Conservation (phyloP, 106 monocot genomes). For the Dioscorea dumetorum region DNA sequence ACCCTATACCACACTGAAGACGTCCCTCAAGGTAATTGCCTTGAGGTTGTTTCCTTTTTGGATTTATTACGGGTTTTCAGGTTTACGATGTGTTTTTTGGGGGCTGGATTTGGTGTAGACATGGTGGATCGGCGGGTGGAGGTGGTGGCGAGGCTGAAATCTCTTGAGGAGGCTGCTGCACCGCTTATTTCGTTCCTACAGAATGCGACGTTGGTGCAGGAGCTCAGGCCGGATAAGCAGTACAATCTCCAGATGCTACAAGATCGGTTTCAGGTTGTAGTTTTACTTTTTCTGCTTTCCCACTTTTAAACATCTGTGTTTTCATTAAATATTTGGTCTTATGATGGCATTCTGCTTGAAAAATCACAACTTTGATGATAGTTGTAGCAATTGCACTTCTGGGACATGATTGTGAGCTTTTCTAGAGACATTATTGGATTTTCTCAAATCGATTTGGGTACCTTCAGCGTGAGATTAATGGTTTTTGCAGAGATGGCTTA, state of each 20-base stretch:
- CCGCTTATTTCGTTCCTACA: conserved; percentile 77
- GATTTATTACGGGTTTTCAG: not conserved
- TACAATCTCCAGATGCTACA: conserved; percentile 91
- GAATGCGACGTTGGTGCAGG: conserved; percentile 64
- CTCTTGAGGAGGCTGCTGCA: conserved; percentile 72
- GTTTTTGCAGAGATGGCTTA: no score
- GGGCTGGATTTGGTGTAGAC: conserved; percentile 20
- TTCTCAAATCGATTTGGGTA: not conserved
- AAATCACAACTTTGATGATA: not conserved
- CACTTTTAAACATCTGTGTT: not conserved
- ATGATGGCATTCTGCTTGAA: not conserved
- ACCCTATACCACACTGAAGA: conserved; percentile 79
- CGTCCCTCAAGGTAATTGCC: conserved; percentile 58
- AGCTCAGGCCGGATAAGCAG: conserved; percentile 76
- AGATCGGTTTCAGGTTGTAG: conserved; percentile 60
- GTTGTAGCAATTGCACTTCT: not conserved
- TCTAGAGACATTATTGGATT: not conserved
- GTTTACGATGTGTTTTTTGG: not conserved
- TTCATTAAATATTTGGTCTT: not conserved
- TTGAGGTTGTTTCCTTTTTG: not conserved
- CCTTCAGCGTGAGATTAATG: no score
- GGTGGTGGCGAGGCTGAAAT: conserved; percentile 70
- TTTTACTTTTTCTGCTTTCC: not conserved
- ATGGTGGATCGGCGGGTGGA: conserved; percentile 79
- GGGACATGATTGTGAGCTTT: not conserved